Percentiles rank a stretch among this genome's conserved stretches.
Conservation (phyloP, 257 asterid genomes). For the Jacaranda mimosifolia region DNA sequence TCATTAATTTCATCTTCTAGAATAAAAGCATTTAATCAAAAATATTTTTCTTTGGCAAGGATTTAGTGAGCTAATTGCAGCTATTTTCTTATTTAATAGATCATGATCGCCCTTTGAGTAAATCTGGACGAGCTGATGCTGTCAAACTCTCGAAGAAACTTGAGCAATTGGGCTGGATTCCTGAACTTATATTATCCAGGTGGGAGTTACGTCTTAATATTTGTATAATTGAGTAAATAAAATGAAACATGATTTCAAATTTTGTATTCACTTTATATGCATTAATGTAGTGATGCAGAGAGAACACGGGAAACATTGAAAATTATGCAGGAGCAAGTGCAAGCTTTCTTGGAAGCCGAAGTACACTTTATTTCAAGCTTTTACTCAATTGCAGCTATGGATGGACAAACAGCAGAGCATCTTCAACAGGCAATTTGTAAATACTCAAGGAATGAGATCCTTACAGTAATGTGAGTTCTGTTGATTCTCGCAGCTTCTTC, state of each 20-base stretch:
- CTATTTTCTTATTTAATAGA: constrained; percentile 48
- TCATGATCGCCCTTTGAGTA: constrained; percentile 96
- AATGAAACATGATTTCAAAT: constrained; percentile 23
- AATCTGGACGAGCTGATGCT: constrained; percentile 84
- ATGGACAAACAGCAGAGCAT: constrained; percentile 95
- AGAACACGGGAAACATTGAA: constrained; percentile 83
- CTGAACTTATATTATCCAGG: constrained; percentile 88
- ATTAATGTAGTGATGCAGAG: constrained; percentile 79
- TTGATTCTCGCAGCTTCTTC: constrained; percentile 28
- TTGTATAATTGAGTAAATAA: constrained; percentile 10
- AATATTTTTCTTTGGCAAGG: neutral
- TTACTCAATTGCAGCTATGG: constrained; percentile 97
- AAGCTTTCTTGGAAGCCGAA: constrained; percentile 79
- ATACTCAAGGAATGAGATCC: constrained; percentile 72
- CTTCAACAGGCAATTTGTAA: constrained; percentile 71
- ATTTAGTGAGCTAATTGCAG: constrained; percentile 11
- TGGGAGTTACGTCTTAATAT: constrained; percentile 34
- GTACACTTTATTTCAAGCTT: constrained; percentile 85
- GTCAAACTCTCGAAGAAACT: constrained; percentile 75
- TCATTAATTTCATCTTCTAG: neutral
- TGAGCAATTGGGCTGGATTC: constrained; percentile 87
- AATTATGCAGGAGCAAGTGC: constrained; percentile 86
- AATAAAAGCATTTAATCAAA: neutral
- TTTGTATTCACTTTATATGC: constrained; percentile 27
- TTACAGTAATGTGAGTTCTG: constrained; percentile 83